phyloP scores from a whole-genome alignment of 768 basidiomycete species.

The Boletales sp. region DNA sequence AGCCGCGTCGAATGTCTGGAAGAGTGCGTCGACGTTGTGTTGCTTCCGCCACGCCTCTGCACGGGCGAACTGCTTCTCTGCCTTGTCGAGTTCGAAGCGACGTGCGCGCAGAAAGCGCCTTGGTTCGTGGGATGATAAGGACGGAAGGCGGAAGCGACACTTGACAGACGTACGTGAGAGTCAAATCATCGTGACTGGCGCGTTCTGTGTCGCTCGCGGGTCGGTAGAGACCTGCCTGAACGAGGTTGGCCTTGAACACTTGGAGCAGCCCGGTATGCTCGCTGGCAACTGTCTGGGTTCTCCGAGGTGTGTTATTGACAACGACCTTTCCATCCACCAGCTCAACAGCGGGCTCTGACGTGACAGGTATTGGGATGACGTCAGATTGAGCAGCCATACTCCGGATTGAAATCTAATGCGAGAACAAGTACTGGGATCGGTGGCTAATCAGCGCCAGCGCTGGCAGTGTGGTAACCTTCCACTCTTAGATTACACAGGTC shows the following conservation, averaged over 20 bases:
- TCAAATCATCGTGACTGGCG: constrained; percentile 62
- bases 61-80: constrained; percentile 66
- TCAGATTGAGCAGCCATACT: constrained; percentile 8
- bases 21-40: constrained; percentile 61
- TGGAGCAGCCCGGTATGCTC: constrained; percentile 26
- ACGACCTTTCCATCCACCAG: neutral
- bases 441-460: too few relatives aligned
- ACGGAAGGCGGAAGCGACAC: neutral
- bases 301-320: neutral
- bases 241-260: constrained; percentile 52
- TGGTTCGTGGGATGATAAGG: constrained; percentile 1
- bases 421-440: too few relatives aligned
- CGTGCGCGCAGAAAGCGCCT: constrained; percentile 86
- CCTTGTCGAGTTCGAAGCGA: constrained; percentile 56
- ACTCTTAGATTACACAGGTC: too few relatives aligned
- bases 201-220: constrained; percentile 28
- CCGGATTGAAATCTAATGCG: too few relatives aligned
- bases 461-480: neutral
- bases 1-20: constrained; percentile 49
- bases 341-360: too few relatives aligned
- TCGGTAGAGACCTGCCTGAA: constrained; percentile 45
- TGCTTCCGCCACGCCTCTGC: constrained; percentile 66
- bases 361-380: neutral
- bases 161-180: constrained; percentile 50
- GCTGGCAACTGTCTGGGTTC: neutral